phyloP scores from a whole-genome alignment of 768 basidiomycete species.

The Lactarius psammicola region DNA sequence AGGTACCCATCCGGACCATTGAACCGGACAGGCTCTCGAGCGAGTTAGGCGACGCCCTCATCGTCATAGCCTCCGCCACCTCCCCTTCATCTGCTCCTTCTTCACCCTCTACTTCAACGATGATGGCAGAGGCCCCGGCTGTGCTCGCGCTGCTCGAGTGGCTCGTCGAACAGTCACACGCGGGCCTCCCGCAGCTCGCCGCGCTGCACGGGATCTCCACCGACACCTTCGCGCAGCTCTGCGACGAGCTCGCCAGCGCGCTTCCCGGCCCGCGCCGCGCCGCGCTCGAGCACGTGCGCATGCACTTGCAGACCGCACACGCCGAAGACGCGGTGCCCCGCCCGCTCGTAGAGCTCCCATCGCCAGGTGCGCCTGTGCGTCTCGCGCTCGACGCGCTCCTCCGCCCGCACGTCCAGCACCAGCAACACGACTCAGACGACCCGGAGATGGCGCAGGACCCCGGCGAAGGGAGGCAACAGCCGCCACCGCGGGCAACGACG shows the following conservation, averaged over 20 bases:
- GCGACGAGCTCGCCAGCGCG: constrained; percentile 39
- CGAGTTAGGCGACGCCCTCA: constrained; percentile 41
- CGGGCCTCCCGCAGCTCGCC: constrained; percentile 44
- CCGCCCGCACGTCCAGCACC: neutral
- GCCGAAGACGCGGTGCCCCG: constrained; percentile 25
- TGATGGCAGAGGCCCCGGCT: constrained; percentile 36
- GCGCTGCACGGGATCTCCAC: constrained; percentile 50
- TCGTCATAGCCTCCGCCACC: constrained; percentile 30
- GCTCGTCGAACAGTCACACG: constrained; percentile 41
- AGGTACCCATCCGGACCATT: constrained; percentile 21
- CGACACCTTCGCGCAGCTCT: constrained; percentile 48
- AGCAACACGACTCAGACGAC: neutral
- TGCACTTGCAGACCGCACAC: constrained; percentile 33
- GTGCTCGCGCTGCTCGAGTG: constrained; percentile 53
- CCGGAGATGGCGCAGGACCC: neutral
- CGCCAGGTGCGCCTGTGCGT: constrained; percentile 3
- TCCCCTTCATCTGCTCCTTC: no score
- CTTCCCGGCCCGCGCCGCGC: constrained; percentile 34
- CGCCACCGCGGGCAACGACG: constrained; percentile 38
- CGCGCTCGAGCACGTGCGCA: constrained; percentile 37
- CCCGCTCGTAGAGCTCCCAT: constrained; percentile 5
- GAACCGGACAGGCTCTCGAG: constrained; percentile 32
- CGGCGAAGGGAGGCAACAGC: no score
- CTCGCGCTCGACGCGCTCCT: constrained; percentile 5
- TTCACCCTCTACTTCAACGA: constrained; percentile 37